phyloP scores from a whole-genome alignment of 2,329 filamentous ascomycete species.

The Ophiostoma australiae region DNA sequence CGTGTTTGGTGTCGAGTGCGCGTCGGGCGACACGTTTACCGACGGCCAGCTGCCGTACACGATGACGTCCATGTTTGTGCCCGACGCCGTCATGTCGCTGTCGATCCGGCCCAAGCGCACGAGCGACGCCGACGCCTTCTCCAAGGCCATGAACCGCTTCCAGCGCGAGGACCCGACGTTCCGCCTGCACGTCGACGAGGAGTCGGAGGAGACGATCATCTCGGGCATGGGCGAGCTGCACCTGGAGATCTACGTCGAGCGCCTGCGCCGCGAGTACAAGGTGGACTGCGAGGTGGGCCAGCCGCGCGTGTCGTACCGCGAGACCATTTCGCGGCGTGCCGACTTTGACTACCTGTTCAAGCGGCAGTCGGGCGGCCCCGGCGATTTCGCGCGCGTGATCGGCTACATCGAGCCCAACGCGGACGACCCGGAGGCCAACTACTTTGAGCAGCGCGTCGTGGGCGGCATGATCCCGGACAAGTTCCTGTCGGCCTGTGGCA shows the following conservation, averaged over 20 bases:
- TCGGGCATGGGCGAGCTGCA: slow-evolving; percentile 98
- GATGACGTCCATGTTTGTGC: slow-evolving; percentile 98
- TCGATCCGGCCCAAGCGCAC: slow-evolving; percentile 94
- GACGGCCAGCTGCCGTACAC: slow-evolving; percentile 87
- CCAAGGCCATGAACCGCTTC: slow-evolving; percentile 98
- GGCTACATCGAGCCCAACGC: slow-evolving; percentile 85
- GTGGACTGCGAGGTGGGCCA: slow-evolving; percentile 94
- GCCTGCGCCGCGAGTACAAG: slow-evolving; percentile 92
- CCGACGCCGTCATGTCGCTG: slow-evolving; percentile 94
- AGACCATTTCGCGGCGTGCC: slow-evolving; percentile 76
- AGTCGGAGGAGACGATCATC: slow-evolving; percentile 95
- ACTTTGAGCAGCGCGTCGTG: slow-evolving; percentile 80
- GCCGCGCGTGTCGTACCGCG: slow-evolving; percentile 93
- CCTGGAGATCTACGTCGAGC: slow-evolving; percentile 94
- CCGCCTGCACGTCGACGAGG: slow-evolving; percentile 83
- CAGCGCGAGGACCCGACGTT: slow-evolving; percentile 98
- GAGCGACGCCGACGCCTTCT: slow-evolving; percentile 90
- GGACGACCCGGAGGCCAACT: slow-evolving; percentile 62
- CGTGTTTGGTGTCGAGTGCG: slow-evolving; percentile 96
- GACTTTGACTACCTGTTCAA: slow-evolving; percentile 91
- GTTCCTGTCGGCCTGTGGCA: slow-evolving; percentile 88
- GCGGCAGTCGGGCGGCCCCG: slow-evolving; percentile 92
- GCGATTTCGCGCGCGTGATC: slow-evolving; percentile 88
- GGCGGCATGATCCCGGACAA: slow-evolving; percentile 94
- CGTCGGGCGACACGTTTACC: slow-evolving; percentile 96